Conservation (phyloP, 1,284 basidiomycete genomes). For the Ustilago shanxiensis region DNA sequence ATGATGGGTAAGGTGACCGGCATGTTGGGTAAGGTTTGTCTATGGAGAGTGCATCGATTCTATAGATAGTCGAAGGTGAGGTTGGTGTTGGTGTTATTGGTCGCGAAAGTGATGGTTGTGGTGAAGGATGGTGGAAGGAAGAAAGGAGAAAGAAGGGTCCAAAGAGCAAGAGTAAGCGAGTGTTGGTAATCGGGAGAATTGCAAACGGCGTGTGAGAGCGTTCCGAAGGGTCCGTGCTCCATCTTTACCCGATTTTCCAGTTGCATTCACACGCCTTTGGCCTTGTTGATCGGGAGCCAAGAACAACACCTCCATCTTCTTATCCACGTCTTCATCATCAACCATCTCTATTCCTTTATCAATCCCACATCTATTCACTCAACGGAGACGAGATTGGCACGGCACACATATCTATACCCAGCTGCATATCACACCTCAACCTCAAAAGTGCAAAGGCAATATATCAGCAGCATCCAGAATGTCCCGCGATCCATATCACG, state of each 20-base stretch:
- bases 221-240: not conserved
- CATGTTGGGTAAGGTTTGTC: too few species aligned
- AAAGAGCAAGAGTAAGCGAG: not conserved
- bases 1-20: slow-evolving; percentile 54
- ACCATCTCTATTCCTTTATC: not conserved
- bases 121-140: not conserved
- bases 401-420: too few species aligned
- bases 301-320: not conserved
- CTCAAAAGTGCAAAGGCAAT: too few species aligned
- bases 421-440: too few species aligned
- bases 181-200: not conserved
- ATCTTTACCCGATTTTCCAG: not conserved
- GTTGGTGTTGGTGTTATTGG: not conserved
- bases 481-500: slow-evolving; percentile 67
- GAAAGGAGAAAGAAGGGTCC: not conserved
- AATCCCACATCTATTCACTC: too few species aligned
- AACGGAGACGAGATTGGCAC: too few species aligned
- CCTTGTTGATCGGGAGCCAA: slow-evolving; percentile 13
- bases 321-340: slow-evolving; percentile 1
- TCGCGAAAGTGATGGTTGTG: not conserved
- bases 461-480: slow-evolving; percentile 43
- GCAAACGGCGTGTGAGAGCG: not conserved
- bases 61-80: too few species aligned
- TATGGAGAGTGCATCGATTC: slow-evolving; percentile 4
- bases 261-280: slow-evolving; percentile 19